These are phyloP conservation scores for Diaporthe batatas DNA, from an alignment of 2,329 filamentous ascomycete species.

Conservation along the genomic window DNA sequence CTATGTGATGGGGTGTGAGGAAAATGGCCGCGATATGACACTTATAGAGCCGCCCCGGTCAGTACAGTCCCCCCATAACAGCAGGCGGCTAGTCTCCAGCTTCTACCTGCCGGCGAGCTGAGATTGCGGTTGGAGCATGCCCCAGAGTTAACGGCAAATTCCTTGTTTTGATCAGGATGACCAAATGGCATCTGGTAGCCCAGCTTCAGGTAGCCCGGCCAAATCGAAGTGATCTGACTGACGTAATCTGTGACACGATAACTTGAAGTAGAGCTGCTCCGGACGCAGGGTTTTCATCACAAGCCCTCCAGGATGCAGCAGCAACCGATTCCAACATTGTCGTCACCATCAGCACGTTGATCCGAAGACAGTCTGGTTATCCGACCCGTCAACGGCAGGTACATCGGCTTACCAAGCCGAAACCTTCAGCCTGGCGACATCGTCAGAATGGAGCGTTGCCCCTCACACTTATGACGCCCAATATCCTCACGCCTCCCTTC, in stretches of 20 bases:
- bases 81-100: neutral
- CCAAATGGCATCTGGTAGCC: neutral
- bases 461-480: slow-evolving; percentile 1
- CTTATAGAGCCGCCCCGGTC: neutral
- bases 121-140: neutral
- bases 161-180: neutral
- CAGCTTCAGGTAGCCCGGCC: neutral
- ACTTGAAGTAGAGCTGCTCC: neutral
- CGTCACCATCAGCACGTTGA: too few relatives aligned
- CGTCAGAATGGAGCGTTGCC: neutral
- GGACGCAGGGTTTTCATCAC: neutral
- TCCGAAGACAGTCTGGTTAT: neutral
- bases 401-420: neutral
- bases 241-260: neutral
- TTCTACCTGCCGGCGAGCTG: neutral
- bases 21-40: neutral
- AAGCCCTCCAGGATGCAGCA: neutral
- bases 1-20: neutral
- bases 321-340: neutral
- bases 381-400: neutral
- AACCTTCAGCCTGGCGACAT: neutral
- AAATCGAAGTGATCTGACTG: neutral
- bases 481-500: neutral
- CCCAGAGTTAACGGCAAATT: neutral
- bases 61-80: neutral